Base-by-base conservation (phyloP, 805 yeast species). In the Candida taoyuanica region DNA sequence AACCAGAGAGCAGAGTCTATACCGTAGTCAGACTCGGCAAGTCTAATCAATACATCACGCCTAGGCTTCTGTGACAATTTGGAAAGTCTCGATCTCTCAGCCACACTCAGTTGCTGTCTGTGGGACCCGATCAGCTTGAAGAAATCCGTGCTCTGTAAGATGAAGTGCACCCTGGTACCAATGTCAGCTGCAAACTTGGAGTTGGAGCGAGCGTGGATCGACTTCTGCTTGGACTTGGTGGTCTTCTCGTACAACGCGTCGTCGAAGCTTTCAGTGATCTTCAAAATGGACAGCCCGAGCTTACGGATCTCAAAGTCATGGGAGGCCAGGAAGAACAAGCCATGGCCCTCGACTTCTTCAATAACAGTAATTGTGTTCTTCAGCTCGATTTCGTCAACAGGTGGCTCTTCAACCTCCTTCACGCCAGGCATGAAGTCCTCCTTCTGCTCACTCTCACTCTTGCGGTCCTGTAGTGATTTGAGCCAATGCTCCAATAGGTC, bases 1-100 rank as follows among this genome's bases (percentile, higher is more conserved):
- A 91, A 82, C 98, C 98, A 93, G n/a, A 93, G 65, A 0, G 98
- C 95, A 1, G 95, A 80, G 62, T 93, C 98, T 8, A 93, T 89
- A 2, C 98, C 97, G 53, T 89, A 85, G 42, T 84, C 95, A 2
- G 95, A 84, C 48, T 86, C 96, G 0, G 96, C 96, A 6, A 93
- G 64, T 34, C 78, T 73, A 0, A 84, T 67, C n/a, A 94, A 61
- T 2, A 86, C 71, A 18, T 83, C 85, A 43, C 75, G 78, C 47
- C 80, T 74, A 41, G 73, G 73, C 49, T 63, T 74, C 36, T 59
- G 59, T 44, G 68, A 75, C 25, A 93, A 61, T 49, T 83, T 83
- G 1, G 78, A 53, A 13, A 89, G 63, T 27, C 97, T 65, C 15
- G 78, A 74, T 33, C 82, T 69, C 59, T 94, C 98, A 1, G 96